Base-by-base conservation (phyloP, 2,329 filamentous ascomycete genomes). In the Hypoxylon sp. region DNA sequence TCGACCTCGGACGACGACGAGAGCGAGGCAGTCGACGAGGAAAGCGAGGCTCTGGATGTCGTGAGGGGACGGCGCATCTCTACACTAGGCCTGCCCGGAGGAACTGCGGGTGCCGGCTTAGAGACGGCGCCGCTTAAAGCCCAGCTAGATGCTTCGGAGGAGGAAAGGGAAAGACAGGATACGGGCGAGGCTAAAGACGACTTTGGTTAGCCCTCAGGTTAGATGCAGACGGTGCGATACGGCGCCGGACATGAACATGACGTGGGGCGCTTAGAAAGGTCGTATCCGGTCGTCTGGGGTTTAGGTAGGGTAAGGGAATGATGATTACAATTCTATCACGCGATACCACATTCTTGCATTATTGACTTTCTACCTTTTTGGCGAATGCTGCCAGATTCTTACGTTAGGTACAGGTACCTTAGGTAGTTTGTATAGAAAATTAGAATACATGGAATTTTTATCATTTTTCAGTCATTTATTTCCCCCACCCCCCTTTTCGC, bases 71-170 rank as follows among this genome's bases (percentile, higher is more conserved):
- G 85, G 70, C 81, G 87, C 61, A 81, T 82, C 61, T 90, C 88
- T 67, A 75, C 86, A 30, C 81, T 86, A 49, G 82, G 79, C 30
- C 76, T 77, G 50, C 76, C 77, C 48, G 79, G 75, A 13, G 79
- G 79, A 11, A 68, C 73, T 13, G 68, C 74, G 8, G 70, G 75
- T 6, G 64, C 73, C 2, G 74, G 71, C 49, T 76, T 88, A 43
- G 87, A 87, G 73, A 83, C 82, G 24, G 83, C 84, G 30, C 82
- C 83, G 65, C 70, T 87, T 47, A 86, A 91, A 19, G 79, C 83
- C 10, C 68, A 68, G 48, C 60, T 65, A 2, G 66, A 67, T 7
- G 44, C 52, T n/a, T 51, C 44, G 8, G 66, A 69, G 37, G 68
- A 67, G 37, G 61, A 68, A 30, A 59, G 24, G 50, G 67, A 64